Base-by-base conservation (phyloP, 2,329 filamentous ascomycete species). In the Microascus cirrosus region DNA sequence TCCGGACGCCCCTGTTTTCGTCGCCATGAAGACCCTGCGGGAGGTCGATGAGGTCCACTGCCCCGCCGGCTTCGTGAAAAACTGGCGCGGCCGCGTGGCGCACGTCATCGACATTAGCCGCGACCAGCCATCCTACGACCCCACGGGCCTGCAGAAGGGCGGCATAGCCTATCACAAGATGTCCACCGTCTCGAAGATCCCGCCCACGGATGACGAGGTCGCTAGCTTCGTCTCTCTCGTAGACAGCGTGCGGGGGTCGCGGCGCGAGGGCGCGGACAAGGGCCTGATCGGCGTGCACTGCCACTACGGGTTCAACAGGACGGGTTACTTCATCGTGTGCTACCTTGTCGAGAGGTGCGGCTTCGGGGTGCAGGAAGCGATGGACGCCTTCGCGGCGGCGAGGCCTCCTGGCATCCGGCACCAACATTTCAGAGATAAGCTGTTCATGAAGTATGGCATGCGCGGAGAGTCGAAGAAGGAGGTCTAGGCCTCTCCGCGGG, bases 241-340 rank as follows among this genome's bases (percentile, higher is more conserved):
- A n/a, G 82, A 85, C 62, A 74, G 76, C 34, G 71, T 90, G 25
- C 77, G 84, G 50, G 74, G 73, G 32, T 52, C 59, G 1, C 65
- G 69, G 59, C 67, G 68, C 39, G 65, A 67, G 8, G 56, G 39
- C 2, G 73, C 69, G 59, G 74, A 72, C 22, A 72, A 75, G 2
- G 74, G 69, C 0, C 60, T 66, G 50, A 81, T 96, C 56, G 92
- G 87, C 2, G 90, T 96, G 0, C 93, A 97, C 69, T 97, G 93
- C 66, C 93, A 97, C 67, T 96, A 96, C 65, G 93, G 93, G 0
- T 96, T 95, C 74, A 96, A 97, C 69, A 82, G 92, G 24, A 96
- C 93, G 0, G 93, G 93, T 0, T 96, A 93, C 69, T 89, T 96
- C 67, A 83, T 97, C 55, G 87, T 90, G 35, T 90, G 86, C 66